A percentile compares a stretch with the other conserved stretches of the same genome.
Evolutionary conservation across 179 eudicot genomes (phyloP).

Genomic region (Carnegiea gigantea): DNA sequence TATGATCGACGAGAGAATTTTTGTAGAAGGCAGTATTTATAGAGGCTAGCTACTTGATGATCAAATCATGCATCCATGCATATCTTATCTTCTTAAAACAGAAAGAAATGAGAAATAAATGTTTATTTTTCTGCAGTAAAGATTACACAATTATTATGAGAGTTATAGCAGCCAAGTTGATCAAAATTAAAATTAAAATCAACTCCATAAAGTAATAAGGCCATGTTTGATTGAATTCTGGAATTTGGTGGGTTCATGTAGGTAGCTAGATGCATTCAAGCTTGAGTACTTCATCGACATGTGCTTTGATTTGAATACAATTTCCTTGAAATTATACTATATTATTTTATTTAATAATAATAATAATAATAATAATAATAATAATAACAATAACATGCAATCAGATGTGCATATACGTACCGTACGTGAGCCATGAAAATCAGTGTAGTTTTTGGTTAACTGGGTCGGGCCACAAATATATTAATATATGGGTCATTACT

Average conservation of each 20-base stretch:
- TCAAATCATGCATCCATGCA: background rate
- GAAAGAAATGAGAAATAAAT: background rate
- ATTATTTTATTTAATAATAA: too few species aligned
- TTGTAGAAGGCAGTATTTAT: slow-evolving; percentile 13
- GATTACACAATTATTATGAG: background rate
- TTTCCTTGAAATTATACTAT: background rate
- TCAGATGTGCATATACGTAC: background rate
- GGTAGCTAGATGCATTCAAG: slow-evolving; percentile 11
- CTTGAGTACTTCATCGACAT: too few species aligned
- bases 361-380: too few species aligned
- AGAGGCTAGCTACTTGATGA: background rate
- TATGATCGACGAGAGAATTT: background rate
- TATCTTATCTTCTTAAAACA: background rate
- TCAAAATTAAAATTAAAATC: too few species aligned
- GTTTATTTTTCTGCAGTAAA: background rate
- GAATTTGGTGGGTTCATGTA: background rate
- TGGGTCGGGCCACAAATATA: background rate
- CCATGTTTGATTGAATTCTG: background rate
- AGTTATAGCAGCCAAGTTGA: background rate
- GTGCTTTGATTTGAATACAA: background rate
- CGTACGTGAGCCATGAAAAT: background rate
- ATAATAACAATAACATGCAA: too few species aligned
- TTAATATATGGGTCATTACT: background rate
- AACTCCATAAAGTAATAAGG: background rate
- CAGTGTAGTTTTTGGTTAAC: slow-evolving; percentile 12